These are phyloP conservation scores for Stemphylium vesicarium DNA, from an alignment of 2,329 filamentous ascomycete species.

Conservation along the genomic window DNA sequence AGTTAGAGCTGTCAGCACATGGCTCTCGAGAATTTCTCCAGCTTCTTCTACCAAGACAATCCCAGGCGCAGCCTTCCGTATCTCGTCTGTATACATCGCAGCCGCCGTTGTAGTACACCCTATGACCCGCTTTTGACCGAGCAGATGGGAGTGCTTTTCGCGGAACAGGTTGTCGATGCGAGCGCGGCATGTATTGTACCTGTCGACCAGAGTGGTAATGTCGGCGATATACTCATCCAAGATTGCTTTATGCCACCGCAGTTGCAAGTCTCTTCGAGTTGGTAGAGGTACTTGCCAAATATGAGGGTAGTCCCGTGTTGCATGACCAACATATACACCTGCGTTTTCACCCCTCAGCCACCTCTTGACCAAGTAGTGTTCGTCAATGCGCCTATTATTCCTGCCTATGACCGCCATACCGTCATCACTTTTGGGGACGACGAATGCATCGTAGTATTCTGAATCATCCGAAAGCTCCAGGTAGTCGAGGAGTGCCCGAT, in stretches of 20 bases:
- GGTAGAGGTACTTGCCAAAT: constrained; percentile 62
- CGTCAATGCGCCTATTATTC: constrained; percentile 53
- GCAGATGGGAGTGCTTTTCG: constrained; percentile 35
- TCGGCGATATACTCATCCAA: constrained; percentile 59
- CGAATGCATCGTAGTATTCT: constrained; percentile 64
- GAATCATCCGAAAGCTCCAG: constrained; percentile 62
- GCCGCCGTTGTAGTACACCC: constrained; percentile 75
- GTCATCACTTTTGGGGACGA: constrained; percentile 53
- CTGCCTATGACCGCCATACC: constrained; percentile 58
- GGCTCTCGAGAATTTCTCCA: constrained; percentile 73
- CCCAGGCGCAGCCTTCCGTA: constrained; percentile 63
- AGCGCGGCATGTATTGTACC: constrained; percentile 54
- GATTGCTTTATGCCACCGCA: constrained; percentile 39
- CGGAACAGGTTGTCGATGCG: constrained; percentile 44
- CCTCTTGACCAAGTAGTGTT: constrained; percentile 59
- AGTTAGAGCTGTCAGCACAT: constrained; percentile 67
- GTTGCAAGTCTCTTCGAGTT: constrained; percentile 45
- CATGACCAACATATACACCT: constrained; percentile 49
- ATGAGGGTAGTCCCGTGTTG: constrained; percentile 30
- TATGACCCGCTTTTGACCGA: constrained; percentile 66
- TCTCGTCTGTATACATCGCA: constrained; percentile 64
- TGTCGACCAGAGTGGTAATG: constrained; percentile 49
- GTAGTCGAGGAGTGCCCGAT: constrained; percentile 50
- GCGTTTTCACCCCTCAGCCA: constrained; percentile 61
- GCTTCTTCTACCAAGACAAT: constrained; percentile 74